phyloP scores from a whole-genome alignment of 208 protist genomes.

The Leptomonas seymouri region DNA sequence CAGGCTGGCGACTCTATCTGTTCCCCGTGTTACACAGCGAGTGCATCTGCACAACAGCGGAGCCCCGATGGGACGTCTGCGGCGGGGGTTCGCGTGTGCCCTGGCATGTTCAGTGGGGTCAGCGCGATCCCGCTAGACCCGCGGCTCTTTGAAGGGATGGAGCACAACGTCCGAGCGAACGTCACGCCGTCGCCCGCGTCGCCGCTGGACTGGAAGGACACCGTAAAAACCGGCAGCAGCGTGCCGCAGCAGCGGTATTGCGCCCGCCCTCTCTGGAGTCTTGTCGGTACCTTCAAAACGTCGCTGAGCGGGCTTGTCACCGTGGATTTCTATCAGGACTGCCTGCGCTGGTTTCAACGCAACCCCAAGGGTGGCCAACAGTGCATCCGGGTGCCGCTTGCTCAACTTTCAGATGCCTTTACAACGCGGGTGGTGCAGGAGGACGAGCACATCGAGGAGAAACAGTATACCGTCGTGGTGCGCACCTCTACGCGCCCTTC shows the following conservation, averaged over 20 bases:
- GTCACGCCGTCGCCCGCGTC: not conserved
- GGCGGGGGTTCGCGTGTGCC: conserved; percentile 27
- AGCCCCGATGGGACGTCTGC: not conserved
- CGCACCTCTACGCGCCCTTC: conserved; percentile 71
- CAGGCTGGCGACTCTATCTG: too few relatives aligned
- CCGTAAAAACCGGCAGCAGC: not conserved
- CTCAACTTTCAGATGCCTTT: conserved; percentile 48
- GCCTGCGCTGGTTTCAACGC: conserved; percentile 73
- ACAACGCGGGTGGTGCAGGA: conserved; percentile 46
- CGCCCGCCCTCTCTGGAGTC: conserved; percentile 70
- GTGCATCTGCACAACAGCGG: not conserved
- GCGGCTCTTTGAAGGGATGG: conserved; percentile 46
- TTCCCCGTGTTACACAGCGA: too few relatives aligned
- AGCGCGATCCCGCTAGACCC: conserved; percentile 58
- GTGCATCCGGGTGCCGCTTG: conserved; percentile 56
- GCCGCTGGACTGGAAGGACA: not conserved
- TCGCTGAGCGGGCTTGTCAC: conserved; percentile 59
- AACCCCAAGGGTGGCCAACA: conserved; percentile 75
- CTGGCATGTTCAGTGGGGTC: conserved; percentile 59
- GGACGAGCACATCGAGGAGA: conserved; percentile 52
- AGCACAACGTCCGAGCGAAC: not conserved
- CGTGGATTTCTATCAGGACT: conserved; percentile 58
- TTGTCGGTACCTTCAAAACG: conserved; percentile 87
- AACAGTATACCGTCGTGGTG: conserved; percentile 61
- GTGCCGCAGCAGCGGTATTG: conserved; percentile 42